These are phyloP conservation scores for Talaromyces sp. DNA, from an alignment of 2,329 filamentous ascomycete genomes.

Conservation along the genomic window DNA sequence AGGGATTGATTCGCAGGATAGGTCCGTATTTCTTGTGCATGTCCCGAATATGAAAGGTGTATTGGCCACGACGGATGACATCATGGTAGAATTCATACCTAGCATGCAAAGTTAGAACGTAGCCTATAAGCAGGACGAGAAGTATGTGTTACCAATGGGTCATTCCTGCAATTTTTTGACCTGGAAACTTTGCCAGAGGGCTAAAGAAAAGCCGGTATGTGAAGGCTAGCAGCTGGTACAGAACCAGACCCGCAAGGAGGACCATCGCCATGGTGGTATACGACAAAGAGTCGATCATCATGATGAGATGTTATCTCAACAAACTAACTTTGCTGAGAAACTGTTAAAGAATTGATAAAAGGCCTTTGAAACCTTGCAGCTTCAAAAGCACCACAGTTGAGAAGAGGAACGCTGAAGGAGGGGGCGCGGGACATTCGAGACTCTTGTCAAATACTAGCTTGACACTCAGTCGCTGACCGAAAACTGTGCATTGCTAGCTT, in stretches of 20 bases:
- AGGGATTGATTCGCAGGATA: constrained; percentile 31
- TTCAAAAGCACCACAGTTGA: not conserved
- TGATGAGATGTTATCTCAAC: not conserved
- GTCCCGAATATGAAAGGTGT: constrained; percentile 27
- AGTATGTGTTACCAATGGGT: constrained; percentile 14
- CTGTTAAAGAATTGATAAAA: not conserved
- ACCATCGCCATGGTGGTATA: not conserved
- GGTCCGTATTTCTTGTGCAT: constrained; percentile 33
- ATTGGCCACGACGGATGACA: constrained; percentile 25
- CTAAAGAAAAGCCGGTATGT: constrained; percentile 30
- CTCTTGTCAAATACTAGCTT: not conserved
- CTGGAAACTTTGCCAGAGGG: constrained; percentile 27
- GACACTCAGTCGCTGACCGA: not conserved
- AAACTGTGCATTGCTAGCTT: not conserved
- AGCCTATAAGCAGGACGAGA: not conserved
- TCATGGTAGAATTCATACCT: constrained; percentile 35
- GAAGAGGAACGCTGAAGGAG: not conserved
- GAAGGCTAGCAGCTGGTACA: constrained; percentile 6
- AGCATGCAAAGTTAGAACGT: not conserved
- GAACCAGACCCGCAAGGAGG: not conserved
- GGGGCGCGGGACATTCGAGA: not conserved
- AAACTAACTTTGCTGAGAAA: not conserved
- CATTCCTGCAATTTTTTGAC: constrained; percentile 27
- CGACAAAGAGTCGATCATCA: not conserved
- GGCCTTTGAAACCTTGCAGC: not conserved